A percentile compares a stretch with the other conserved stretches of the same genome.
Evolutionary conservation across 129 eudicot genomes (phyloP).

Genomic region (carrot (Daucus carota)): DNA sequence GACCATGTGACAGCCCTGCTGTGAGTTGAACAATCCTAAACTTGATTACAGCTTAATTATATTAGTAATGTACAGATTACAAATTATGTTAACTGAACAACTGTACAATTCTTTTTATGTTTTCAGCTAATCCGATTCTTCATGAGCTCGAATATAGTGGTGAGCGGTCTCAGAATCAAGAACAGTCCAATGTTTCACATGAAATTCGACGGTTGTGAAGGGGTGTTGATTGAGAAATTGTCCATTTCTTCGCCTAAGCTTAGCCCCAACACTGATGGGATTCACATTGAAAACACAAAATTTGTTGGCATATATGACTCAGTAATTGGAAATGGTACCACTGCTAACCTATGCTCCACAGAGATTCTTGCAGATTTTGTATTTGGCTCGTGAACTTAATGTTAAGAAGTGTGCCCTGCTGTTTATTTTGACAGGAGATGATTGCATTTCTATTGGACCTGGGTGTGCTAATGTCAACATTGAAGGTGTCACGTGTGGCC

Average conservation of each 20-base stretch:
- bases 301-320: constrained; percentile 82
- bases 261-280: constrained; percentile 96
- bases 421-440: constrained; percentile 54
- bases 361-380: neutral
- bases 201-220: constrained; percentile 94
- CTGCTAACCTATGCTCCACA: neutral
- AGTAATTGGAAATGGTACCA: constrained; percentile 62
- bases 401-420: neutral
- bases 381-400: neutral
- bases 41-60: neutral
- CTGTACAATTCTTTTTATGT: neutral
- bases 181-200: constrained; percentile 93
- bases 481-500: constrained; percentile 81
- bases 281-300: constrained; percentile 78
- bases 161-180: constrained; percentile 62
- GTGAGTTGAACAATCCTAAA: constrained; percentile 35
- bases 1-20: constrained; percentile 97
- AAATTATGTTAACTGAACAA: neutral
- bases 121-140: constrained; percentile 82
- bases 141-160: constrained; percentile 68
- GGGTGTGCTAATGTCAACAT: constrained; percentile 77
- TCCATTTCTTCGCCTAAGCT: constrained; percentile 82
- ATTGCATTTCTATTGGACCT: constrained; percentile 90
- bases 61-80: neutral
- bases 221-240: constrained; percentile 60